Evolutionary conservation across 345 rosid species (phyloP).

Genomic region (Hevea brasiliensis): DNA sequence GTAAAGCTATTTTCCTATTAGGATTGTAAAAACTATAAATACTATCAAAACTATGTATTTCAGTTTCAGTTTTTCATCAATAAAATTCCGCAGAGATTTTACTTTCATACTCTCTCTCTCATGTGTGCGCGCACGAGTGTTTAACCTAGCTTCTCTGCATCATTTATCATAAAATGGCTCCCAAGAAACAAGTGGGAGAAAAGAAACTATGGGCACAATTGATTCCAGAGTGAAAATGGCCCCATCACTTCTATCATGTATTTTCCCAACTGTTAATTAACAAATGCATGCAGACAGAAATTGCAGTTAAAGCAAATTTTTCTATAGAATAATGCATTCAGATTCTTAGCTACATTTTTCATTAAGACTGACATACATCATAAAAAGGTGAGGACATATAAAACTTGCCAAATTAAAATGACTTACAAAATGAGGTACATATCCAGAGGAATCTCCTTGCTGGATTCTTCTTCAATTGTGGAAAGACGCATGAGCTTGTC

Average conservation of each 20-base stretch:
- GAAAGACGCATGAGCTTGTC: slow-evolving; percentile 65
- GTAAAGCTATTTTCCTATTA: too few relatives aligned
- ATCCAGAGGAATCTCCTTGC: slow-evolving; percentile 71
- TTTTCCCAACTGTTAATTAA: background rate
- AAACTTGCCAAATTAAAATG: background rate
- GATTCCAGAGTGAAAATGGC: background rate
- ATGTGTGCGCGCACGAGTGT: too few relatives aligned
- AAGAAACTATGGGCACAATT: background rate
- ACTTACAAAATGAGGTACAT: slow-evolving; percentile 94
- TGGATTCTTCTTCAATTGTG: slow-evolving; percentile 70
- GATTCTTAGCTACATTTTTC: background rate
- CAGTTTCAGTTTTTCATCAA: too few relatives aligned
- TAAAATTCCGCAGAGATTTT: too few relatives aligned
- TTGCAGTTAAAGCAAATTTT: background rate
- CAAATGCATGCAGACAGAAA: background rate
- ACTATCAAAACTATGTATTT: too few relatives aligned
- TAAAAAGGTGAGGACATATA: background rate
- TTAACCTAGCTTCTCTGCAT: too few relatives aligned
- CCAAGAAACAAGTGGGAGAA: too few relatives aligned
- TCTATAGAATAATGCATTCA: background rate
- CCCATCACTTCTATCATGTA: background rate
- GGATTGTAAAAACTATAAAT: too few relatives aligned
- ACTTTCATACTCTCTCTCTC: too few relatives aligned
- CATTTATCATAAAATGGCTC: too few relatives aligned
- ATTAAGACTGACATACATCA: background rate